Percentiles rank a stretch among this genome's conserved stretches.
Evolutionary conservation across 768 basidiomycete genomes (phyloP).

Genomic region (Leucocoprinus leucothites): DNA sequence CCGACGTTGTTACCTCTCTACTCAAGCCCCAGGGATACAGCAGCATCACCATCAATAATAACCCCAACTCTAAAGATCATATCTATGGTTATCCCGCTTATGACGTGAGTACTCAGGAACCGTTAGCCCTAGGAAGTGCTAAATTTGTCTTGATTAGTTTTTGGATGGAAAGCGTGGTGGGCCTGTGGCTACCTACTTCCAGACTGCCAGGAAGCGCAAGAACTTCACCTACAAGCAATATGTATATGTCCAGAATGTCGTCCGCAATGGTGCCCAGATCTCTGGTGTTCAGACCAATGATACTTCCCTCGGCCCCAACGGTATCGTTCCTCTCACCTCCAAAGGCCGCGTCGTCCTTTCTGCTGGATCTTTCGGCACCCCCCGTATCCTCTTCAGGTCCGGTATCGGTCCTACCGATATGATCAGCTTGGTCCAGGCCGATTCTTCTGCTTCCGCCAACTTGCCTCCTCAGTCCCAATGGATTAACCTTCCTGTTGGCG

Average conservation of each 20-base stretch:
- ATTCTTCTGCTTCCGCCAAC: slow-evolving; percentile 41
- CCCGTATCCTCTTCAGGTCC: slow-evolving; percentile 56
- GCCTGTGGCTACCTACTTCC: slow-evolving; percentile 58
- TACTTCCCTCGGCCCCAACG: slow-evolving; percentile 50
- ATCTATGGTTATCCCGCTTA: slow-evolving; percentile 53
- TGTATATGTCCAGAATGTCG: slow-evolving; percentile 47
- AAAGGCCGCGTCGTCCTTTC: slow-evolving; percentile 62
- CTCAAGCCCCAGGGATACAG: slow-evolving; percentile 47
- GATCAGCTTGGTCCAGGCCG: slow-evolving; percentile 45
- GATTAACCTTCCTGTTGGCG: slow-evolving; percentile 60
- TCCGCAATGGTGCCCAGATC: slow-evolving; percentile 53
- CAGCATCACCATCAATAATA: slow-evolving; percentile 52
- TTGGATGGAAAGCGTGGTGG: slow-evolving; percentile 47
- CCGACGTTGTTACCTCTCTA: slow-evolving; percentile 39
- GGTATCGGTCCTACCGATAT: slow-evolving; percentile 62
- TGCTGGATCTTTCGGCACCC: slow-evolving; percentile 53
- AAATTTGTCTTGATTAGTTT: slow-evolving; percentile 25
- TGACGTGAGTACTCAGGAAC: slow-evolving; percentile 25
- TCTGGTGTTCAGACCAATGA: slow-evolving; percentile 63
- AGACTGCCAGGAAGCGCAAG: slow-evolving; percentile 47
- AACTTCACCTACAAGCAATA: slow-evolving; percentile 52
- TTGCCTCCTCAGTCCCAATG: slow-evolving; percentile 47
- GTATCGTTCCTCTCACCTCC: slow-evolving; percentile 49
- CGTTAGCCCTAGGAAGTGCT: background rate
- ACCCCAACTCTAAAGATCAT: slow-evolving; percentile 55